Percentiles rank a stretch among this genome's conserved stretches.
These are phyloP conservation scores for Oidium heveae DNA, from an alignment of 2,329 filamentous ascomycete species.

Conservation along the genomic window DNA sequence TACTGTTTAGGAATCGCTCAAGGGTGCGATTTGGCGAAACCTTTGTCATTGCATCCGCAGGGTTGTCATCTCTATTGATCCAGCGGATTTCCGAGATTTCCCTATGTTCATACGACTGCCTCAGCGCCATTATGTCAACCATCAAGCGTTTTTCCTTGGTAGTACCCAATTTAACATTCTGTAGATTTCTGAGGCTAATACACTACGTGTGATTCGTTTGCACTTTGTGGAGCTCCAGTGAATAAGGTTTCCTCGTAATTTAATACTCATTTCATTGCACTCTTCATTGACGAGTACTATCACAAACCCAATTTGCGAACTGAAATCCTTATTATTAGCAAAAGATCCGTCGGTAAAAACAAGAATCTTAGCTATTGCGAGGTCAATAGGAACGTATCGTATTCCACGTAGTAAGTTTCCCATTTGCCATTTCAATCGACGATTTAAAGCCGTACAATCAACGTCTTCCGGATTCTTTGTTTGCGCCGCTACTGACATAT, in stretches of 20 bases:
- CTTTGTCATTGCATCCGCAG: too few species aligned
- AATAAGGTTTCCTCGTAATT: not conserved
- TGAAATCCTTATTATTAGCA: too few species aligned
- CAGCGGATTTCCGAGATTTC: not conserved
- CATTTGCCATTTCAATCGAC: not conserved
- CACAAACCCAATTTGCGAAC: not conserved
- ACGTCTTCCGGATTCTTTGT: not conserved
- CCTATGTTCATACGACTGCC: not conserved
- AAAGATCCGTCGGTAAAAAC: conserved; percentile 1
- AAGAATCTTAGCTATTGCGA: not conserved
- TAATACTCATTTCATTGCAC: not conserved
- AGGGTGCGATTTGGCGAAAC: not conserved
- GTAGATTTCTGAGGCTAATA: conserved; percentile 3
- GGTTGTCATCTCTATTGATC: not conserved
- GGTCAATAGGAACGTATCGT: not conserved
- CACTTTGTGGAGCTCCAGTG: not conserved
- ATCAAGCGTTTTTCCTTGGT: too few species aligned
- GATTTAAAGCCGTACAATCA: not conserved
- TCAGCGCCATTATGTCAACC: not conserved
- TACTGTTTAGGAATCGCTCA: not conserved
- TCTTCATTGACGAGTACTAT: not conserved
- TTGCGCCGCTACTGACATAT: not conserved
- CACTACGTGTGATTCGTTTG: not conserved
- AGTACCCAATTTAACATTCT: not conserved
- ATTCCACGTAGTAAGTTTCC: not conserved